Conservation (phyloP, 495 filamentous ascomycete genomes). For the Usnea hakonensis region DNA sequence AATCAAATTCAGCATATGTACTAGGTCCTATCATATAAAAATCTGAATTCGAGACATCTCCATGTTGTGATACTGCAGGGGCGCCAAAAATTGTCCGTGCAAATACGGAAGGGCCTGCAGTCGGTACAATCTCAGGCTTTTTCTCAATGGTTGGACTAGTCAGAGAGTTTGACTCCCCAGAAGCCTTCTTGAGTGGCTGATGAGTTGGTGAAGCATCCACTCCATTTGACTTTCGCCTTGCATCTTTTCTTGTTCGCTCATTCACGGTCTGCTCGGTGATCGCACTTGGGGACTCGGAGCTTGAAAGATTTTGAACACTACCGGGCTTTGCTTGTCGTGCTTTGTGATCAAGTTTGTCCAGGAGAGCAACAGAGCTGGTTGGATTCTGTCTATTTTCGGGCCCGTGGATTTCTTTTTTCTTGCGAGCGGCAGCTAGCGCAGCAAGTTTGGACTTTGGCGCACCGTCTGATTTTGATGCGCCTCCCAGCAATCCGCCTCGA, state of each 20-base stretch:
- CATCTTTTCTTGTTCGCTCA: slow-evolving; percentile 7
- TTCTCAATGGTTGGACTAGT: neutral
- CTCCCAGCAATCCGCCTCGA: slow-evolving; percentile 63
- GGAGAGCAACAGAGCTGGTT: slow-evolving; percentile 17
- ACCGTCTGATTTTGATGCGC: slow-evolving; percentile 47
- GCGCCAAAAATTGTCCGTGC: slow-evolving; percentile 58
- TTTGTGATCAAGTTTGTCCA: slow-evolving; percentile 20
- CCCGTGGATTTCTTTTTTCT: slow-evolving; percentile 66
- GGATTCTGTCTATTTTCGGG: slow-evolving; percentile 20
- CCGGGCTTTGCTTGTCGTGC: slow-evolving; percentile 1
- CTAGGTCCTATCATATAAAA: slow-evolving; percentile 38
- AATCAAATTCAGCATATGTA: slow-evolving; percentile 48
- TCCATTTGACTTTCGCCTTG: slow-evolving; percentile 2
- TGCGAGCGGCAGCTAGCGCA: slow-evolving; percentile 77
- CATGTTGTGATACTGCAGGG: slow-evolving; percentile 24
- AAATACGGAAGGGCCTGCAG: slow-evolving; percentile 55
- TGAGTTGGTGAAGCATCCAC: neutral
- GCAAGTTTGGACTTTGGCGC: slow-evolving; percentile 83
- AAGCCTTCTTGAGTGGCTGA: neutral
- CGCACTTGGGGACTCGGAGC: neutral
- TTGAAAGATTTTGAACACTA: neutral
- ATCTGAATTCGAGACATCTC: slow-evolving; percentile 35
- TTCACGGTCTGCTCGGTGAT: slow-evolving; percentile 3
- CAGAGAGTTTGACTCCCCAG: neutral
- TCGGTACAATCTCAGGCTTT: neutral